A percentile compares a stretch with the other conserved stretches of the same genome.
Conservation (phyloP, 306 rosid species). For the Fragaria vesca region DNA sequence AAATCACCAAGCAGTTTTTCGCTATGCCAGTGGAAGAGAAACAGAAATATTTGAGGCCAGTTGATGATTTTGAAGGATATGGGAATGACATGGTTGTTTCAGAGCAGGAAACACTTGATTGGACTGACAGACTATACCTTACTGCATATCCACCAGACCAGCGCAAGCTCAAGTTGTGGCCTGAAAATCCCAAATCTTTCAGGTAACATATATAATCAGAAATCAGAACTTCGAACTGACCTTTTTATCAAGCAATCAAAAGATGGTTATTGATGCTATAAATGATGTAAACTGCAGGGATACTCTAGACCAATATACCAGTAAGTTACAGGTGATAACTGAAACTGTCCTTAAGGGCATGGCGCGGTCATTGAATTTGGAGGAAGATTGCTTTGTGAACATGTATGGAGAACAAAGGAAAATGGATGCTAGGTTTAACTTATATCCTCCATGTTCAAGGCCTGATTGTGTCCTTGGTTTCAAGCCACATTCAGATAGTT, state of each 20-base stretch:
- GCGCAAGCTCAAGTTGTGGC: constrained; percentile 19
- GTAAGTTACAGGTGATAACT: neutral
- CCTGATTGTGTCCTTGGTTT: constrained; percentile 9
- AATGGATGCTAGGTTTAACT: constrained; percentile 6
- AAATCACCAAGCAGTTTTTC: constrained; percentile 49
- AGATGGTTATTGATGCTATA: neutral
- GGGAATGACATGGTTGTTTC: constrained; percentile 41
- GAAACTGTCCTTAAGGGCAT: neutral
- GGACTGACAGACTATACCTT: constrained; percentile 21
- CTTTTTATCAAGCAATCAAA: neutral
- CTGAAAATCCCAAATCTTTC: neutral
- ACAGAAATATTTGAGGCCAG: constrained; percentile 34
- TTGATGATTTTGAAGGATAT: constrained; percentile 48
- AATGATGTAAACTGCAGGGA: neutral
- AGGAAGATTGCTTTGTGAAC: neutral
- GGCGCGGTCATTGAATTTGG: neutral
- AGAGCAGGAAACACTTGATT: constrained; percentile 33
- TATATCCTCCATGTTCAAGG: neutral
- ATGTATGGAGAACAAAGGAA: neutral
- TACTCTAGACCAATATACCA: neutral
- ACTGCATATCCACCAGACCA: neutral
- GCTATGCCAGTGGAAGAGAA: constrained; percentile 55
- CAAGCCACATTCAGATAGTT: constrained; percentile 17
- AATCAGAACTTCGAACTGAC: neutral
- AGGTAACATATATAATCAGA: neutral